Evolutionary conservation across 2,329 filamentous ascomycete genomes (phyloP), one percentile per base, ranked within the genome.

Genomic region (Paracoccidioides lutzii): DNA sequence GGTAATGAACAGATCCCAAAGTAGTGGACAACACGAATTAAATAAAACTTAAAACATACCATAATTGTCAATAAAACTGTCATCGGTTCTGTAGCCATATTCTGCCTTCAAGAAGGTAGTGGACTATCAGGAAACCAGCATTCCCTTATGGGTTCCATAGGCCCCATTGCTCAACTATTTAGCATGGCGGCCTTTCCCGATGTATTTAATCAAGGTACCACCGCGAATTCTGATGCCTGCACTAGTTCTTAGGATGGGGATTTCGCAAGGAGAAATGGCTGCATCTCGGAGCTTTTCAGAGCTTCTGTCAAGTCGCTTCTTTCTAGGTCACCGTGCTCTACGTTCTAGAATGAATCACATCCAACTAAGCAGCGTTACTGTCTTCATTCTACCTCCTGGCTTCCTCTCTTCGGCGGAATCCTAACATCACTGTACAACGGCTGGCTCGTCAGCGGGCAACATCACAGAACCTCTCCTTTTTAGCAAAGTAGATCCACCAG

Each of bases 381-480:
- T 77, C 74, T 0, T 82, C 78, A 0, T 86, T 85, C 66, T 86
- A 86, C 61, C 72, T 86, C 1, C 75, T 85, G 0, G 79, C 81
- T 0, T 86, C 85, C 65, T 2, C 70, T 87, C 6, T 87, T 82
- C 58, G 82, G 81, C 0, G 80, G 78, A 1, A 74, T 80, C 51
- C 76, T 82, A 42, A 82, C 85, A 76, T 80, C 78, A 0, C 69
- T 84, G 0, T 86, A 80, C 72, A 83, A 84, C 61, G 81, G 22
- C 79, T 0, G 82, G 79, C 0, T 76, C 77, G 2, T 78, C 81
- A 0, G 75, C 78, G 0, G 84, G 84, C 3, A 85, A 86, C 64
- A 84, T 87, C 56, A 75, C 87, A 62, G 84, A 83, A 0, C 83
- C 83, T 0, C 66, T 85, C 0, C 72, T 86, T 0, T 86, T 86